A percentile compares a stretch with the other conserved stretches of the same genome.
phyloP scores from a whole-genome alignment of 2,329 filamentous ascomycete genomes.

The Fusarium stilboides region DNA sequence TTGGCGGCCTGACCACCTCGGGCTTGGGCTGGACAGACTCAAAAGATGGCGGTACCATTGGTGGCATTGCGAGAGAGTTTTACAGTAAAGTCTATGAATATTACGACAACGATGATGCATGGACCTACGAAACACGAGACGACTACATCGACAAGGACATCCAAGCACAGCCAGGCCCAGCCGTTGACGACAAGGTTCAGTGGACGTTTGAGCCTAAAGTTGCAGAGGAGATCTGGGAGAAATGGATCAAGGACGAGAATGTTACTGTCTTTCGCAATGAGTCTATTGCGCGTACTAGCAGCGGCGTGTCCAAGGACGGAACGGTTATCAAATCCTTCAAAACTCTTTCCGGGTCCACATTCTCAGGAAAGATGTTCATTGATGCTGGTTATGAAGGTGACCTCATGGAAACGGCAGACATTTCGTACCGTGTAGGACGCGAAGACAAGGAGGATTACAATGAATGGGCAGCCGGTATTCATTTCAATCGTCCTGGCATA shows the following conservation, averaged over 20 bases:
- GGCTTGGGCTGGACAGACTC: slow-evolving; percentile 37
- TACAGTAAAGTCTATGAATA: slow-evolving; percentile 33
- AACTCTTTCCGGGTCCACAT: slow-evolving; percentile 19
- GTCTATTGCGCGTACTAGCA: slow-evolving; percentile 14
- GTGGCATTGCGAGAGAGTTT: slow-evolving; percentile 36
- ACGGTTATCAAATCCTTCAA: slow-evolving; percentile 26
- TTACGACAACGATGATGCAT: slow-evolving; percentile 18
- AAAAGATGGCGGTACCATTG: slow-evolving; percentile 35
- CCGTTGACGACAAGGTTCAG: slow-evolving; percentile 36
- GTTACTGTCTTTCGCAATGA: slow-evolving; percentile 38
- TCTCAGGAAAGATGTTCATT: slow-evolving; percentile 37
- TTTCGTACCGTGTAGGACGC: slow-evolving; percentile 35
- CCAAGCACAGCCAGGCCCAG: slow-evolving; percentile 33
- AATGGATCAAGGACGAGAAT: slow-evolving; percentile 38
- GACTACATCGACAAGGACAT: slow-evolving; percentile 33
- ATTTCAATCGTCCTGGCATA: slow-evolving; percentile 2
- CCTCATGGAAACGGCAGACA: slow-evolving; percentile 38
- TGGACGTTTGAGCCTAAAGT: slow-evolving; percentile 44
- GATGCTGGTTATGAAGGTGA: slow-evolving; percentile 43
- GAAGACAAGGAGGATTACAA: slow-evolving; percentile 31
- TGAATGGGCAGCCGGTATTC: slow-evolving; percentile 34
- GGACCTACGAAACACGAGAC: slow-evolving; percentile 17
- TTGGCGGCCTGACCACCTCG: slow-evolving; percentile 40
- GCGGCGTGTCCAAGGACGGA: slow-evolving; percentile 21
- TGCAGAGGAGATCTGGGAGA: slow-evolving; percentile 34